Evolutionary conservation across 1,284 basidiomycete genomes (phyloP), one percentile per base, ranked within the genome.

Genomic region (Schizophyllum commune): DNA sequence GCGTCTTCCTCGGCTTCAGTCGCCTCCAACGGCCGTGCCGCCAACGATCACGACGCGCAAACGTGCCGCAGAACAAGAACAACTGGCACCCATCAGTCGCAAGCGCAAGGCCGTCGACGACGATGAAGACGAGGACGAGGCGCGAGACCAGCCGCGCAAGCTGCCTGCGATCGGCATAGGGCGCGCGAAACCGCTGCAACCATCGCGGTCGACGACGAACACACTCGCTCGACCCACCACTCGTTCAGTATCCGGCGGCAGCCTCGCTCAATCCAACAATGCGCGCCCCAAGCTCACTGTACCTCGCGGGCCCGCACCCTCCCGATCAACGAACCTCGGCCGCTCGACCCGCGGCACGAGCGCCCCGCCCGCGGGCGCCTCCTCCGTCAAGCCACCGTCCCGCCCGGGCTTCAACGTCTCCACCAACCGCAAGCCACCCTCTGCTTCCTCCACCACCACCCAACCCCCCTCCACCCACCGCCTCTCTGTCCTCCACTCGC

Each of bases 391-490:
- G 39, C 39, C 39, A 47, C 39, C 39, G 4, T 47, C 39, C 39
- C 39, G 39, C 39, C 17, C 39, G 13, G 9, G 13, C 8, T 47
- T 17, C 39, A 47, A 11, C 39, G 17, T 17, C 39, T 13, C 9
- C 39, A 11, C 62, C 13, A 59, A 61, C 8, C 19, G 32, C 7
- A 63, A 57, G 32, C 60, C 57, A 27, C 39, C 56, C 58, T 58
- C 60, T 15, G 20, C 58, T 4, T 61, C 64, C 9, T 59, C 62
- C 33, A 61, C 63, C 21, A 55, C 54, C n/a, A 39, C 51, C n/a
- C 19, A 19, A 32, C 32, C 52, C 15, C n/a, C 58, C 5, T 58
- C 59, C 5, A 58, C 55, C 53, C 32, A 52, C 27, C 56, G 27
- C 8, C 39, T 47, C 39, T 11, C 9, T 8, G 39, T 17, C 39